A percentile compares a stretch with the other conserved stretches of the same genome.
Evolutionary conservation across 768 basidiomycete species (phyloP).

Genomic region (Hemileccinum rubropunctum): DNA sequence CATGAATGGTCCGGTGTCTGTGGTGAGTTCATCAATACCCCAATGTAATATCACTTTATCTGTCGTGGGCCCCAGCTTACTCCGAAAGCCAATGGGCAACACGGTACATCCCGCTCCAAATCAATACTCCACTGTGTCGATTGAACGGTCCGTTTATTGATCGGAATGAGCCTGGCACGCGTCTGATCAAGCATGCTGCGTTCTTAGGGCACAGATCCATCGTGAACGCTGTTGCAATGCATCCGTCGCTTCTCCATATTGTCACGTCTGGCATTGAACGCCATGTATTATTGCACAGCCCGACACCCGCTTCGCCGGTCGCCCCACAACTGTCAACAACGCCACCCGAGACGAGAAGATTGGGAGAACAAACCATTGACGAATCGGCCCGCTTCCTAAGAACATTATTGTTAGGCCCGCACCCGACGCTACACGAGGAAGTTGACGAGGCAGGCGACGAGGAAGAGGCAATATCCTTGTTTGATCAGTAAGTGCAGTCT

Average conservation of each 20-base stretch:
- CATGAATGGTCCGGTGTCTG: slow-evolving; percentile 28
- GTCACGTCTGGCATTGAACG: slow-evolving; percentile 75
- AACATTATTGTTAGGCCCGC: slow-evolving; percentile 30
- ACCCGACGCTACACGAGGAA: slow-evolving; percentile 29
- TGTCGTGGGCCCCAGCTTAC: slow-evolving; percentile 39
- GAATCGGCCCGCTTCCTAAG: slow-evolving; percentile 39
- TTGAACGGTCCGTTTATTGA: slow-evolving; percentile 47
- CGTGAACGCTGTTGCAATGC: slow-evolving; percentile 70
- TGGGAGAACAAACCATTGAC: slow-evolving; percentile 35
- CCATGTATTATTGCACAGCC: slow-evolving; percentile 65
- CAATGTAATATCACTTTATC: slow-evolving; percentile 8
- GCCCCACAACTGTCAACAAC: slow-evolving; percentile 44
- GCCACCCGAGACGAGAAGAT: slow-evolving; percentile 43
- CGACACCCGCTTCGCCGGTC: slow-evolving; percentile 55
- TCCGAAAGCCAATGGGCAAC: slow-evolving; percentile 36
- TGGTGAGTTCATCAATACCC: slow-evolving; percentile 25
- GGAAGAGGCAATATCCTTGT: slow-evolving; percentile 54
- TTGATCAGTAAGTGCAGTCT: slow-evolving; percentile 65
- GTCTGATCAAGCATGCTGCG: background rate
- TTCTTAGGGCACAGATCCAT: slow-evolving; percentile 68
- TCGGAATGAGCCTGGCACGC: background rate
- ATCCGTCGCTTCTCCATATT: slow-evolving; percentile 65
- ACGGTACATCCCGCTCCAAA: slow-evolving; percentile 58
- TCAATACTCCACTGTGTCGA: slow-evolving; percentile 60
- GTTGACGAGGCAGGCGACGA: slow-evolving; percentile 39